Evolutionary conservation across 2,329 filamentous ascomycete species (phyloP).

Genomic region (Diplodia sapinea): DNA sequence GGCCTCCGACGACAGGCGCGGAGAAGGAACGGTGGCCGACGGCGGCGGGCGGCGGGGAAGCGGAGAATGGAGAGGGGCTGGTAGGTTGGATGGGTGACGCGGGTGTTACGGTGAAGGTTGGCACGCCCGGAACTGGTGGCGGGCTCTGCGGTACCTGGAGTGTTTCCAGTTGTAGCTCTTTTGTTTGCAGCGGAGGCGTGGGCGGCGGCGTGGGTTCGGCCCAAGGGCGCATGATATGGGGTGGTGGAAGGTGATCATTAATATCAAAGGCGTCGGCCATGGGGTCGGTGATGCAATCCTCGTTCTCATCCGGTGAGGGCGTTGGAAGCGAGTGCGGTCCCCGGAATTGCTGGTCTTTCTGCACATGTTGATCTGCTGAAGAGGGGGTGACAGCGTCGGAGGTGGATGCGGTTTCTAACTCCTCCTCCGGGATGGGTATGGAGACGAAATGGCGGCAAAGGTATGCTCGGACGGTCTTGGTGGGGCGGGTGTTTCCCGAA

Average conservation of each 20-base stretch:
- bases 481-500: background rate
- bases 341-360: background rate
- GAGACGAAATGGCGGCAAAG: slow-evolving; percentile 13
- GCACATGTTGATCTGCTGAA: background rate
- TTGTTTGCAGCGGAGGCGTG: background rate
- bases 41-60: background rate
- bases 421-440: slow-evolving; percentile 1
- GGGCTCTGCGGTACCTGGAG: background rate
- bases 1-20: background rate
- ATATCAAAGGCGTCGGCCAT: background rate
- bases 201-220: slow-evolving; percentile 11
- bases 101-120: slow-evolving; percentile 10
- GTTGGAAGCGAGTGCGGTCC: background rate
- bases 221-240: background rate
- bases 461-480: slow-evolving; percentile 4
- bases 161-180: background rate
- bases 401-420: background rate
- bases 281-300: slow-evolving; percentile 9
- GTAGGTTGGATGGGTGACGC: background rate
- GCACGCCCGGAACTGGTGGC: background rate
- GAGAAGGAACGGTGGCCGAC: background rate
- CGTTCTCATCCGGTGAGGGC: background rate
- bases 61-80: background rate
- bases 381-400: background rate
- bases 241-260: background rate